phyloP scores from a whole-genome alignment of 208 protist genomes.

The Leishmania guyanensis region DNA sequence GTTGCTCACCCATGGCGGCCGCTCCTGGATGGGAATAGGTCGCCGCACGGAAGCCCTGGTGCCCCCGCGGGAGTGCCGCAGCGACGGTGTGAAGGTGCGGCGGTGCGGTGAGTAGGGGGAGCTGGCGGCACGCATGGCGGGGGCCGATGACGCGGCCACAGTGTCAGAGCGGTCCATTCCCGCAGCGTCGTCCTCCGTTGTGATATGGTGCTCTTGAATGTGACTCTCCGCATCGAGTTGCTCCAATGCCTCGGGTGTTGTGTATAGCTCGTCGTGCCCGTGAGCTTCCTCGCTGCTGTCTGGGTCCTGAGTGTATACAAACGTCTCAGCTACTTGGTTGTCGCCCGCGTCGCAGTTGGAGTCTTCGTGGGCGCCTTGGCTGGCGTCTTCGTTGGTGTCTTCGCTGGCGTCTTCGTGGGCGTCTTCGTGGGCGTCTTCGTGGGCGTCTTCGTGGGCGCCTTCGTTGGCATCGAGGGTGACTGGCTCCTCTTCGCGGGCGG shows the following conservation, averaged over 20 bases:
- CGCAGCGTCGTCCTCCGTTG: background rate
- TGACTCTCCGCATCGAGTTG: conserved; percentile 6
- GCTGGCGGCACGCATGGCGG: background rate
- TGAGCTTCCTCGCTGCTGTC: background rate
- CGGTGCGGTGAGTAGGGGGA: conserved; percentile 12
- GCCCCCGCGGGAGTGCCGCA: background rate
- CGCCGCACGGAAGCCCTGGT: background rate
- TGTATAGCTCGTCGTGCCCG: conserved; percentile 25
- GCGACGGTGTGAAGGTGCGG: conserved; percentile 7
- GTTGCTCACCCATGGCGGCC: conserved; percentile 24
- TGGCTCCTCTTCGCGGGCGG: background rate
- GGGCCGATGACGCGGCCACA: conserved; percentile 1
- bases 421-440: too few species aligned
- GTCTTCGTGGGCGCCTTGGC: too few species aligned
- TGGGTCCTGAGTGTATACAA: background rate
- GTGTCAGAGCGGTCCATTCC: background rate
- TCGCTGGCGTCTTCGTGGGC: too few species aligned
- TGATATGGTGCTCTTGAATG: conserved; percentile 10
- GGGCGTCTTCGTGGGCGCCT: background rate
- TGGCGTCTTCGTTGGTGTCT: too few species aligned
- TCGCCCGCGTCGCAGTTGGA: too few species aligned
- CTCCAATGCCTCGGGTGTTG: conserved; percentile 1
- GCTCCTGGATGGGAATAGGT: conserved; percentile 5
- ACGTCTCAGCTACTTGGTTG: background rate
- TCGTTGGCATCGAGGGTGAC: background rate